phyloP scores from a whole-genome alignment of 257 asterid species.

The Nicotiana undulata region DNA sequence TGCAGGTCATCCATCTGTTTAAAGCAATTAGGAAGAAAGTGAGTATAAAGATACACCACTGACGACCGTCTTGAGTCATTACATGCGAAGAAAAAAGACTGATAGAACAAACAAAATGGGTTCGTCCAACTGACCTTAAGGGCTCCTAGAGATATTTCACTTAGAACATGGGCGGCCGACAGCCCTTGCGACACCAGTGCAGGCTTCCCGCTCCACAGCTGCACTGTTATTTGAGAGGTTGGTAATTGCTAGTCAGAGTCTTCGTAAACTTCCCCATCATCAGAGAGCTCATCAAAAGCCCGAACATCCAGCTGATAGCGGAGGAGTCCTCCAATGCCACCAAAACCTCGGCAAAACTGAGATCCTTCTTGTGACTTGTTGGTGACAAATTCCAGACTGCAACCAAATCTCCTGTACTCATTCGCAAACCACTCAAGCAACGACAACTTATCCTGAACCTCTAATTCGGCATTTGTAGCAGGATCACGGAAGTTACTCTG shows the following conservation, averaged over 20 bases:
- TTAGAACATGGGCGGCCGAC: neutral
- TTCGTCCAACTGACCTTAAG: neutral
- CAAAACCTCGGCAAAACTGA: conserved; percentile 18
- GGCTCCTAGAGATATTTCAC: neutral
- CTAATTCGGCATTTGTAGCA: conserved; percentile 12
- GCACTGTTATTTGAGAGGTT: conserved; percentile 1
- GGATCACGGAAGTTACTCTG: conserved; percentile 11
- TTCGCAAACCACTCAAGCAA: conserved; percentile 18
- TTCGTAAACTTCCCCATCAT: conserved; percentile 8
- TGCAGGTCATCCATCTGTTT: conserved; percentile 3
- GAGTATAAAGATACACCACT: neutral
- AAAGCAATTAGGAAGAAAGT: neutral
- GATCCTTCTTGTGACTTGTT: conserved; percentile 17
- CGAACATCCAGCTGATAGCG: conserved; percentile 20
- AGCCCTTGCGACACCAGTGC: conserved; percentile 15
- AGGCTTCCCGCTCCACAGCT: conserved; percentile 1
- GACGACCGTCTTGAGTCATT: neutral
- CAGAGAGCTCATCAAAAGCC: conserved; percentile 15
- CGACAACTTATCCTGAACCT: conserved; percentile 13
- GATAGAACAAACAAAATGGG: neutral
- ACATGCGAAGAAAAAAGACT: neutral
- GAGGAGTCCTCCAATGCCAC: conserved; percentile 17
- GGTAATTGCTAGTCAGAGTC: conserved; percentile 17
- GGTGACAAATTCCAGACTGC: conserved; percentile 11
- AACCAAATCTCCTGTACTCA: conserved; percentile 12